phyloP scores from a whole-genome alignment of 495 filamentous ascomycete species.

The Penicillium lividum region DNA sequence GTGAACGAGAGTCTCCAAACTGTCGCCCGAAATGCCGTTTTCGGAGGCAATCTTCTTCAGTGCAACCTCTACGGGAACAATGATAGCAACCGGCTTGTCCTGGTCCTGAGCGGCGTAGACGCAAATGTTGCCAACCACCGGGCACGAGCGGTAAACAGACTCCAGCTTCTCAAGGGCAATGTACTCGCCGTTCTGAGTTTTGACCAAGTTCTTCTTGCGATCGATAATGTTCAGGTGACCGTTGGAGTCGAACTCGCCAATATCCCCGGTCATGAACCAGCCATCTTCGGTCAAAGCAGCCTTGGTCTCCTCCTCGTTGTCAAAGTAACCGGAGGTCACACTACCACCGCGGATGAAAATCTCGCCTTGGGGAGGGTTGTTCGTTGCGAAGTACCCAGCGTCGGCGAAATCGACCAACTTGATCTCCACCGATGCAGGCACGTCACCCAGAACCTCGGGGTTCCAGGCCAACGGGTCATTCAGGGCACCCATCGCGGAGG shows the following conservation, averaged over 20 bases:
- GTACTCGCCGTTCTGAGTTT: conserved; percentile 95
- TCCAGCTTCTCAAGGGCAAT: conserved; percentile 99
- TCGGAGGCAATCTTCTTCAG: conserved; percentile 80
- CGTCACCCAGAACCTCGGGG: conserved; percentile 73
- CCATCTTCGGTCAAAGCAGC: conserved; percentile 72
- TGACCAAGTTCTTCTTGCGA: conserved; percentile 97
- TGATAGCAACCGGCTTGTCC: conserved; percentile 88
- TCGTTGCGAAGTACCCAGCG: conserved; percentile 84
- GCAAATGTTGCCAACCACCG: conserved; percentile 92
- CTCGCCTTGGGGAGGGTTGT: conserved; percentile 91
- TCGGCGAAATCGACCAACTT: conserved; percentile 97
- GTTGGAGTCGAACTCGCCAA: conserved; percentile 82
- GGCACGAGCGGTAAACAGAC: conserved; percentile 83
- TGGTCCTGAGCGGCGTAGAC: conserved; percentile 82
- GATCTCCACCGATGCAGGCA: conserved; percentile 79
- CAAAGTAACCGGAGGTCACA: conserved; percentile 72
- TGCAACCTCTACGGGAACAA: conserved; percentile 82
- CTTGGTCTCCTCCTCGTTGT: conserved; percentile 83
- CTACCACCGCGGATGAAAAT: conserved; percentile 86
- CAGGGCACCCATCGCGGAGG: conserved; percentile 87
- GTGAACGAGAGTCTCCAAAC: conserved; percentile 78
- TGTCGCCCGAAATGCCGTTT: conserved; percentile 68
- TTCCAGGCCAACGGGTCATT: conserved; percentile 93
- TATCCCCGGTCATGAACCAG: conserved; percentile 96
- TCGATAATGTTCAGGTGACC: conserved; percentile 89